Base-by-base conservation (phyloP, 2,329 filamentous ascomycete species). In the Fusarium solani-melongenae region DNA sequence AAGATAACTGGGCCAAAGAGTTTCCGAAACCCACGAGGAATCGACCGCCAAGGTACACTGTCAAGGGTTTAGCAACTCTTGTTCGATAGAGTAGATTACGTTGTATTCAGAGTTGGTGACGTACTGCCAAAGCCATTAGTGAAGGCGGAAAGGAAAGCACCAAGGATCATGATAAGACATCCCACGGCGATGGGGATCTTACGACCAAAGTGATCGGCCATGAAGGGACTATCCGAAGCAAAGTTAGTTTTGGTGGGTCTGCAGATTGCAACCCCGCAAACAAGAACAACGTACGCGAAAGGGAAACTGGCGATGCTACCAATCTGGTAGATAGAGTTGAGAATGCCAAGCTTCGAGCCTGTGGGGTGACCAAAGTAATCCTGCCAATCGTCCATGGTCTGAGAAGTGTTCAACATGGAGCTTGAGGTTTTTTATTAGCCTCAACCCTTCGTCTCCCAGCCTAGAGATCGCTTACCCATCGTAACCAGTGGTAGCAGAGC, bases 1-100 rank as follows among this genome's bases (percentile, higher is more conserved):
- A 91, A 6, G 88, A 87, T 82, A 91, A 88, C 75, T 92, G 90
- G 0, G 90, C 85, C 58, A 92, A 82, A 56, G 88, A 89, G 82
- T 91, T 91, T 51, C 91, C 91, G 76, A 94, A 93, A 70, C 92
- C 92, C 66, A 84, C 79, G 22, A 80, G 70, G 44, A 83, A 82
- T 34, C 81, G 72, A 33, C 86, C 86, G 76, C 57, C 81, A 56
- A 83, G 79, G 70, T 81, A 84, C 82, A 83, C 82, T 82, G 44
- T 7, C 31, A n/a, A 9, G 11, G 11, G 14, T 3, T 24, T 9
- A 49, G 78, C 7, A 74, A 44, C 8, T 46, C 9, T 10, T 0
- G 36, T 4, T 38, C 36, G 15, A 38, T 38, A 38, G 36, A 38
- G 36, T 38, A 38, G 36, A 38, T 38, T 38, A 38, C 15, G 36